These are phyloP conservation scores for Lasiodiplodia theobromae DNA, from an alignment of 2,329 filamentous ascomycete species.

Conservation along the genomic window DNA sequence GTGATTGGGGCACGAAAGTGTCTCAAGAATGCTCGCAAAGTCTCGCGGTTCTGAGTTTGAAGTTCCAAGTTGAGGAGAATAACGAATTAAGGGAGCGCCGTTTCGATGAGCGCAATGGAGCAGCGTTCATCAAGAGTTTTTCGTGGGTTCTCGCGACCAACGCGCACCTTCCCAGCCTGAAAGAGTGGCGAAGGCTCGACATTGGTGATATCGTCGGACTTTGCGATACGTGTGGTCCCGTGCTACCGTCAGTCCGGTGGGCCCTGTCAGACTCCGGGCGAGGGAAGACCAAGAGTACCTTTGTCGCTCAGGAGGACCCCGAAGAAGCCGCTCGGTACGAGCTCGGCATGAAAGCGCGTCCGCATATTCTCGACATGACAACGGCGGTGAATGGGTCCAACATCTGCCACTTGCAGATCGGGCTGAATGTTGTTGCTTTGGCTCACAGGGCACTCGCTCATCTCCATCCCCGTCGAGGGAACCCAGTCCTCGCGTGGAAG, in stretches of 20 bases:
- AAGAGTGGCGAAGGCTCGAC: constrained; percentile 34
- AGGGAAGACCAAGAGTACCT: background rate
- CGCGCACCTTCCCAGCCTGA: constrained; percentile 33
- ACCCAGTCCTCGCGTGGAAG: constrained; percentile 51
- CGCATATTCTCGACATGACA: constrained; percentile 39
- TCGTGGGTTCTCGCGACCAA: constrained; percentile 38
- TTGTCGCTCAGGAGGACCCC: constrained; percentile 44
- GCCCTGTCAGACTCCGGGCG: constrained; percentile 31
- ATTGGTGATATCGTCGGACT: background rate
- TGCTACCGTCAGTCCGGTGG: constrained; percentile 39
- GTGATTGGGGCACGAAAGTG: background rate
- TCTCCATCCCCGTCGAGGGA: background rate
- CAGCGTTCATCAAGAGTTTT: constrained; percentile 32
- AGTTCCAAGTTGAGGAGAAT: constrained; percentile 17
- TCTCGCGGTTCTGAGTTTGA: constrained; percentile 37
- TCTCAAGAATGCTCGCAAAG: constrained; percentile 34
- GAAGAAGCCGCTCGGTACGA: constrained; percentile 60
- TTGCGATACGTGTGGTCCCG: constrained; percentile 39
- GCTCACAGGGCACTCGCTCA: constrained; percentile 51
- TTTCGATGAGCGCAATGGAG: background rate
- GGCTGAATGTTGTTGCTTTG: constrained; percentile 51
- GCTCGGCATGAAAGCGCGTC: constrained; percentile 56
- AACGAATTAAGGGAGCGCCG: background rate
- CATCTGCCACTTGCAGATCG: constrained; percentile 49
- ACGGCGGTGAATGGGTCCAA: background rate